Evolutionary conservation across 306 rosid species (phyloP).

Genomic region (Casuarina glauca): DNA sequence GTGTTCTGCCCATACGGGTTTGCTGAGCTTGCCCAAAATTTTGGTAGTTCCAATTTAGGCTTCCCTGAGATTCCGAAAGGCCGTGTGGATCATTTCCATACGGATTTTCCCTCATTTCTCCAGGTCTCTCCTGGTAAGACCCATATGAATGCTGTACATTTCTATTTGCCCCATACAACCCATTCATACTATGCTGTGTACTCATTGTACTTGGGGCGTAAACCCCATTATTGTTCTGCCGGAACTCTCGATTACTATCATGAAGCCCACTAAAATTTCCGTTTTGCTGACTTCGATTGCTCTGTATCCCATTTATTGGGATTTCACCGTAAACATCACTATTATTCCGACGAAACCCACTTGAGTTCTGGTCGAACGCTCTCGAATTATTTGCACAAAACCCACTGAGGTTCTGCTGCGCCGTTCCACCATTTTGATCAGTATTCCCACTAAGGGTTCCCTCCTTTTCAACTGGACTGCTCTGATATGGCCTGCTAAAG

Average conservation of each 20-base stretch:
- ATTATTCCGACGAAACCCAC: not conserved
- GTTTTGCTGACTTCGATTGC: constrained; percentile 9
- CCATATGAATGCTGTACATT: constrained; percentile 22
- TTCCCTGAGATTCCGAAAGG: constrained; percentile 37
- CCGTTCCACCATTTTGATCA: not conserved
- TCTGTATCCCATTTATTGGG: not conserved
- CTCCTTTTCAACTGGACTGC: not conserved
- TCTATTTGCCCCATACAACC: constrained; percentile 13
- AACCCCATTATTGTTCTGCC: constrained; percentile 19
- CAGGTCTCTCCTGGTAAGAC: constrained; percentile 28
- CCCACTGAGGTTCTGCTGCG: not conserved
- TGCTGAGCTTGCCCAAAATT: constrained; percentile 26
- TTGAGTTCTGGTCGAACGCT: not conserved
- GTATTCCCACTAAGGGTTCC: not conserved
- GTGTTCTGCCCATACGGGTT: constrained; percentile 23
- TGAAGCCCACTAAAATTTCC: constrained; percentile 25
- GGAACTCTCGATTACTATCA: constrained; percentile 29
- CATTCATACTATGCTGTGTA: not conserved
- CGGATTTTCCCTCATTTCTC: constrained; percentile 30
- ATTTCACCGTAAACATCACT: not conserved
- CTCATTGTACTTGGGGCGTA: not conserved
- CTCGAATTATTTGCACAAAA: not conserved
- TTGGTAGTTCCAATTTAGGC: constrained; percentile 22
- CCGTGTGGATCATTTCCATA: constrained; percentile 26
- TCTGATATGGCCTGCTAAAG: not conserved